phyloP scores from a whole-genome alignment of 2,329 filamentous ascomycete species.

The Aspergillus pseudoterreus region DNA sequence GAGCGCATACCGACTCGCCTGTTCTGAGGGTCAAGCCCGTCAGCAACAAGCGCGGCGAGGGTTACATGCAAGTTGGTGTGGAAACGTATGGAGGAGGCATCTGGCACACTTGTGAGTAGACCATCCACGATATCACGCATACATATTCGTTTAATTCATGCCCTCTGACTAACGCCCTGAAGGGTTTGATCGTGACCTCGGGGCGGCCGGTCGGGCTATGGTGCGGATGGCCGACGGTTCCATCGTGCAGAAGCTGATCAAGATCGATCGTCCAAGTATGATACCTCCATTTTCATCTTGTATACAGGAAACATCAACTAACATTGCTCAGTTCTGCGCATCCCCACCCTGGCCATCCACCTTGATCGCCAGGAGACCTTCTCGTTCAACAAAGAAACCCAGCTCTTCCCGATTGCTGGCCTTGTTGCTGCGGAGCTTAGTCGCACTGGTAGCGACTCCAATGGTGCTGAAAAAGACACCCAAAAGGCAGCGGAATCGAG shows the following conservation, averaged over 20 bases:
- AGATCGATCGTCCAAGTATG: constrained; percentile 75
- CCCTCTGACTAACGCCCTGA: constrained; percentile 9
- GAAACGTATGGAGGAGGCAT: constrained; percentile 96
- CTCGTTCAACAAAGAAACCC: constrained; percentile 93
- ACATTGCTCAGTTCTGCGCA: constrained; percentile 62
- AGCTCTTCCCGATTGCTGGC: constrained; percentile 89
- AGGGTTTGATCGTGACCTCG: constrained; percentile 92
- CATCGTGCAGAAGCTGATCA: constrained; percentile 80
- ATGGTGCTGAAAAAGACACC: constrained; percentile 28
- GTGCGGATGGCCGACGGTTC: constrained; percentile 69
- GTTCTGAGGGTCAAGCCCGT: constrained; percentile 91
- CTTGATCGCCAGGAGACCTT: constrained; percentile 83
- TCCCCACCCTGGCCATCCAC: constrained; percentile 92
- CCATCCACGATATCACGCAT: neutral
- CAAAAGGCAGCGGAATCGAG: constrained; percentile 34
- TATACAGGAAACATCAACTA: neutral
- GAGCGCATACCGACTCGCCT: constrained; percentile 93
- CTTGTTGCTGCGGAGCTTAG: constrained; percentile 86
- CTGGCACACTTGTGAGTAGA: constrained; percentile 74
- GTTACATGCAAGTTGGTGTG: constrained; percentile 90
- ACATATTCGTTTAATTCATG: neutral
- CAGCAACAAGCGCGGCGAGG: constrained; percentile 79
- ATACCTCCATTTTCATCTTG: neutral
- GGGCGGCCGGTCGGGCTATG: constrained; percentile 83
- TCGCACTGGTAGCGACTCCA: constrained; percentile 52